Conservation (phyloP, 2,329 filamentous ascomycete species). For the Diplodia mutila region DNA sequence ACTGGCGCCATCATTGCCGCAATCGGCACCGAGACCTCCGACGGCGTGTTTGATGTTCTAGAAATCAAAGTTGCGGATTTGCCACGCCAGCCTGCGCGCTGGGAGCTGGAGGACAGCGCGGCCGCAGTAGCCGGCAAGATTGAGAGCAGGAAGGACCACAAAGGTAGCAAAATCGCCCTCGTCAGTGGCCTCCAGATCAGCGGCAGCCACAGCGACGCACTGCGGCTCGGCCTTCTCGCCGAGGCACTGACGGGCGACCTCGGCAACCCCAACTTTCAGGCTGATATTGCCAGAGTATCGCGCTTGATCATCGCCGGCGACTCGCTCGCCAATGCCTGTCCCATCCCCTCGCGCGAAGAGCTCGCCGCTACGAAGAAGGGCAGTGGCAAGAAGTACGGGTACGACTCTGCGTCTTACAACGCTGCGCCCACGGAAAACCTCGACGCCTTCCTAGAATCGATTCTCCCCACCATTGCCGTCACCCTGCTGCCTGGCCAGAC, state of each 20-base stretch:
- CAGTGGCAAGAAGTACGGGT: conserved; percentile 82
- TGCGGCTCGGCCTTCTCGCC: conserved; percentile 75
- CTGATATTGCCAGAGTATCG: conserved; percentile 66
- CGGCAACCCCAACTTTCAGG: conserved; percentile 63
- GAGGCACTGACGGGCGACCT: conserved; percentile 90
- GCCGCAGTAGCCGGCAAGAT: neutral
- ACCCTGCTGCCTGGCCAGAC: conserved; percentile 82
- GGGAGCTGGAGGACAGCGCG: conserved; percentile 64
- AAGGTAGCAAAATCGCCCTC: conserved; percentile 75
- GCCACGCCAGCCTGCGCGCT: conserved; percentile 77
- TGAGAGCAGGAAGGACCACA: conserved; percentile 38
- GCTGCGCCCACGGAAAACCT: conserved; percentile 79
- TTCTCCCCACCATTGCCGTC: conserved; percentile 84
- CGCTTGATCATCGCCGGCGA: conserved; percentile 91
- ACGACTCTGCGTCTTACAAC: conserved; percentile 88
- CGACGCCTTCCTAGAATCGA: conserved; percentile 77
- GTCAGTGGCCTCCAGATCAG: conserved; percentile 87
- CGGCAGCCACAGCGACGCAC: conserved; percentile 71
- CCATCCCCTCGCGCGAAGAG: conserved; percentile 52
- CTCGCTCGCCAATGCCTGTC: conserved; percentile 65
- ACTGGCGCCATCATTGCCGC: conserved; percentile 95
- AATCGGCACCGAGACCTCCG: conserved; percentile 88
- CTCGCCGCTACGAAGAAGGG: conserved; percentile 51
- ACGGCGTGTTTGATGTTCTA: conserved; percentile 90
- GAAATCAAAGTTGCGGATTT: conserved; percentile 89